These are phyloP conservation scores for Staphylotrichum longicolle DNA, from an alignment of 495 filamentous ascomycete species.

Conservation along the genomic window DNA sequence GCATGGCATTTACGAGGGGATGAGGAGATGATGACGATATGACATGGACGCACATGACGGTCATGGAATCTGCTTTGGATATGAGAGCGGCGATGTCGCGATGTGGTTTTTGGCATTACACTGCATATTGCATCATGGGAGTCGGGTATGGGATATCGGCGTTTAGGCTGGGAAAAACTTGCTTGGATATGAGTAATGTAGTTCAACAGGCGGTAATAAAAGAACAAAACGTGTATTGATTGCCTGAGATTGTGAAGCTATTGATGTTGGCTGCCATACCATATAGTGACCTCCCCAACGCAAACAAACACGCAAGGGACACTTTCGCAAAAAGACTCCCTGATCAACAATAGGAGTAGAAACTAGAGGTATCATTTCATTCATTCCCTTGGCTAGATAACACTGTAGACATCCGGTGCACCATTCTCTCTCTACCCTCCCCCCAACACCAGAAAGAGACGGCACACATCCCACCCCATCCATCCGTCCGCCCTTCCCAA, in stretches of 20 bases:
- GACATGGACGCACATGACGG: neutral
- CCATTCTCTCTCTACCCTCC: neutral
- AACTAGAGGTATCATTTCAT: slow-evolving; percentile 18
- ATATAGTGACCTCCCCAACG: neutral
- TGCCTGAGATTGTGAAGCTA: no score
- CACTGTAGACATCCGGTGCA: neutral
- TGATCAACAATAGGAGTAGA: neutral
- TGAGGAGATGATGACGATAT: neutral
- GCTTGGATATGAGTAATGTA: neutral
- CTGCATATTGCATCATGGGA: neutral
- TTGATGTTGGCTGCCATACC: no score
- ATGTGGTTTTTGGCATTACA: neutral
- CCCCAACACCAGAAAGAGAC: neutral
- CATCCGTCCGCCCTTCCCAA: neutral
- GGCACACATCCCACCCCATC: neutral
- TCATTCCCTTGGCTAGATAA: slow-evolving; percentile 15
- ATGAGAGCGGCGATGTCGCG: neutral
- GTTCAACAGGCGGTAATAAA: neutral
- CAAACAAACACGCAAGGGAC: neutral
- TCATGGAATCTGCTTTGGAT: neutral
- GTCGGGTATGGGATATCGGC: neutral
- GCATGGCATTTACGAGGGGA: neutral
- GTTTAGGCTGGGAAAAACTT: neutral
- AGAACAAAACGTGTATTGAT: neutral
- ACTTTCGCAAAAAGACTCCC: neutral